Base-by-base conservation (phyloP, 225 moss, liverwort and hornwort species). In the Pseudisothecium myosuroides region DNA sequence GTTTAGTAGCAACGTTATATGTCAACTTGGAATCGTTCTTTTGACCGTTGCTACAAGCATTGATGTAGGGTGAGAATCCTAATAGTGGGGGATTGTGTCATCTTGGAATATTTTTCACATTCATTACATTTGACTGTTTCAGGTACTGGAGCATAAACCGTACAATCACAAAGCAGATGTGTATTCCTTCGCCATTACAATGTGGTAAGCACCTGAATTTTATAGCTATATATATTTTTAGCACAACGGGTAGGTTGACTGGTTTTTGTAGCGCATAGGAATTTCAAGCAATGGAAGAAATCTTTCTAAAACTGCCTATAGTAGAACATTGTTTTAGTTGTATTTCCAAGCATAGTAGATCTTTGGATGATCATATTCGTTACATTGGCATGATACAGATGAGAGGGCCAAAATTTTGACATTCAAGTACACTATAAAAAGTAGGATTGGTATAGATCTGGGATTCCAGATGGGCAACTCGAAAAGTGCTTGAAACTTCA, bases 111-210 rank as follows among this genome's bases (percentile, higher is more conserved):
- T n/a, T n/a, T n/a, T n/a, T n/a, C n/a, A n/a, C n/a, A n/a, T n/a
- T n/a, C n/a, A n/a, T n/a, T n/a, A n/a, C n/a, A n/a, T n/a, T n/a
- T 37, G 52, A 81, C 19, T 89, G 78, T 13, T 63, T 87, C 88
- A 98, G 97, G 98, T 98, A 29, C 89, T 98, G 88, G 98, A 96
- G 90, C 98, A 98, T 86, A 96, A 98, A 84, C 95, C 96, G 29
- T 98, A 98, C 66, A 96, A 96, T 89, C 96, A 98, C 86, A 98
- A 96, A 91, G 96, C 95, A 81, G 98, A 98, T 93, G 92, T 98
- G 65, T 98, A 98, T 87, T 98, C 98, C 58, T 98, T 95, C 74
- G 96, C 91, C 63, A 96, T 98, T 62, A 96, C 94, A 90, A 96
- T 98, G 89, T 98, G 98, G 98, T 96, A 88, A 88, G 91, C 61